phyloP scores from a whole-genome alignment of 306 rosid species.

The Prunus mume region DNA sequence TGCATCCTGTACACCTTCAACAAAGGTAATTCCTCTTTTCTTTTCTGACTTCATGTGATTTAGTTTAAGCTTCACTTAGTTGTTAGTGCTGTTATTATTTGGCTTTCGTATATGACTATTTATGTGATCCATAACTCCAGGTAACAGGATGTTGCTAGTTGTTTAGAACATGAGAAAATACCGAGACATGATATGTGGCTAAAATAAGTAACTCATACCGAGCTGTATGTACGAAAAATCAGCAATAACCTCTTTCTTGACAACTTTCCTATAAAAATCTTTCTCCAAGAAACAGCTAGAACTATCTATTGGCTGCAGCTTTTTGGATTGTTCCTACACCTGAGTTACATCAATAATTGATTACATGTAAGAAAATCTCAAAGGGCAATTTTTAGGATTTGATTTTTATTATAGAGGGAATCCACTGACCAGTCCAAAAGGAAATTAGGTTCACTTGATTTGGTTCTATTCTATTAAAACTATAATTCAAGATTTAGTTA shows the following conservation, averaged over 20 bases:
- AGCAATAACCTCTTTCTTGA: neutral
- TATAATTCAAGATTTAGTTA: neutral
- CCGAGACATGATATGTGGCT: neutral
- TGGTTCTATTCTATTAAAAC: neutral
- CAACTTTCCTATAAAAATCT: neutral
- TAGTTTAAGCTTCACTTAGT: neutral
- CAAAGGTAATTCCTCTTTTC: conserved; percentile 46
- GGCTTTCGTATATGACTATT: neutral
- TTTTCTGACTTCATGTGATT: neutral
- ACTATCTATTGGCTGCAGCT: neutral
- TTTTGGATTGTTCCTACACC: neutral
- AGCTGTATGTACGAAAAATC: neutral
- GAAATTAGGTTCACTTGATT: neutral
- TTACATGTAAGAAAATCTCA: neutral
- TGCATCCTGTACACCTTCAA: conserved; percentile 57
- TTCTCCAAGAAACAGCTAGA: neutral
- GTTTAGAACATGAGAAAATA: neutral
- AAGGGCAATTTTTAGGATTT: neutral
- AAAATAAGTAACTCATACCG: neutral
- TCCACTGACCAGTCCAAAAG: neutral
- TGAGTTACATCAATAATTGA: neutral
- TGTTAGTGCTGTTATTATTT: neutral
- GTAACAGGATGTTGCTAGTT: neutral
- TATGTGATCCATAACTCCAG: too few species aligned
- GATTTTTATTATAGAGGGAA: neutral